These are phyloP conservation scores for Papiliotrema fonsecae DNA, from an alignment of 1,284 basidiomycete species.

Conservation along the genomic window DNA sequence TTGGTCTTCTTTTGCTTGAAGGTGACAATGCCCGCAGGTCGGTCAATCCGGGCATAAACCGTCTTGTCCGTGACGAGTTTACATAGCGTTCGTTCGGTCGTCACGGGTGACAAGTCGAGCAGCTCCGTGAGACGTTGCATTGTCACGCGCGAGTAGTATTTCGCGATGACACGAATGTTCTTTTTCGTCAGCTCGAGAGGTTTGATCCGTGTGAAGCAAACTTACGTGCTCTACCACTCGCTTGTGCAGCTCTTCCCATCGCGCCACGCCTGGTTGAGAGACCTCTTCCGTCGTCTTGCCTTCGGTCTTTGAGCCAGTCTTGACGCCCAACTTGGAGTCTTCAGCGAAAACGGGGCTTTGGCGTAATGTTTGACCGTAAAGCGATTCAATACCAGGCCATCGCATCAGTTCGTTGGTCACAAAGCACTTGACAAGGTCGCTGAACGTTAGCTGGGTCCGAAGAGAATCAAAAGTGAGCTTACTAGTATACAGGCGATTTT, in stretches of 20 bases:
- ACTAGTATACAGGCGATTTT: constrained; percentile 84
- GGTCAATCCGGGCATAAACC: constrained; percentile 89
- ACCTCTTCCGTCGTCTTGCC: constrained; percentile 33
- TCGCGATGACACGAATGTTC: constrained; percentile 92
- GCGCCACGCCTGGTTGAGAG: constrained; percentile 56
- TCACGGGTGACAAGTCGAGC: constrained; percentile 73
- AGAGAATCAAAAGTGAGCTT: constrained; percentile 4
- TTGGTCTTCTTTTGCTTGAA: constrained; percentile 71
- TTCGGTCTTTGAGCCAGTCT: constrained; percentile 33
- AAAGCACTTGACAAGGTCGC: constrained; percentile 94
- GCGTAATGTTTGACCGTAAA: constrained; percentile 81
- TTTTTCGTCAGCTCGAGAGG: constrained; percentile 39
- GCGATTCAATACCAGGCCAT: constrained; percentile 90
- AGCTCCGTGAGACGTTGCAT: constrained; percentile 75
- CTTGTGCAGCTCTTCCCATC: constrained; percentile 94
- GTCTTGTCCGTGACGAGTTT: constrained; percentile 85
- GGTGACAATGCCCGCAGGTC: constrained; percentile 80
- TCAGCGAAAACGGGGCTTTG: constrained; percentile 74
- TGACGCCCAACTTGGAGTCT: constrained; percentile 32
- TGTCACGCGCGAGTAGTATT: constrained; percentile 93
- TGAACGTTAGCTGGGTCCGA: constrained; percentile 38
- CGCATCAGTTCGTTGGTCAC: constrained; percentile 93
- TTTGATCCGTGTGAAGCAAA: constrained; percentile 15
- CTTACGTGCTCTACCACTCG: constrained; percentile 94
- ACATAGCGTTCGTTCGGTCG: constrained; percentile 83